A percentile compares a stretch with the other conserved stretches of the same genome.
Evolutionary conservation across 164 flowering plant genomes (phyloP).

Genomic region (Dillenia suffruticosa): DNA sequence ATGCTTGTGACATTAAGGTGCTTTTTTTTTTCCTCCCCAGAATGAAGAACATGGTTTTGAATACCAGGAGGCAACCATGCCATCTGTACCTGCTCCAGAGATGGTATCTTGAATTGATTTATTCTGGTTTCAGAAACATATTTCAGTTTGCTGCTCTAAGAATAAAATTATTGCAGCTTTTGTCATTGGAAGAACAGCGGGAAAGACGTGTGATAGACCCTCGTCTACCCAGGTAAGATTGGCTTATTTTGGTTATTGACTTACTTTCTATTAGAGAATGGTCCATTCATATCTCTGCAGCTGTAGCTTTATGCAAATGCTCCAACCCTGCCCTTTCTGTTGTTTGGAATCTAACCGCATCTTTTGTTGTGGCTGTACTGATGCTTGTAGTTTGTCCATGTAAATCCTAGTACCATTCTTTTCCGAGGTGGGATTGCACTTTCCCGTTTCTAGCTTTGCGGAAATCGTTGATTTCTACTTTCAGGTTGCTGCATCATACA

Average conservation of each 20-base stretch:
- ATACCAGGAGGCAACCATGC: conserved; percentile 75
- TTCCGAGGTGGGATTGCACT: too few species aligned
- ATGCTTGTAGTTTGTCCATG: too few species aligned
- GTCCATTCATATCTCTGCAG: too few species aligned
- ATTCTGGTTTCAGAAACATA: background rate
- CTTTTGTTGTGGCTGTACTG: too few species aligned
- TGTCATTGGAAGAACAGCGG: conserved; percentile 75
- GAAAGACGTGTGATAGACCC: conserved; percentile 82
- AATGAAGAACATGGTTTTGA: conserved; percentile 77
- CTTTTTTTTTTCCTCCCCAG: conserved; percentile 38
- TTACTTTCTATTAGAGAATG: too few species aligned
- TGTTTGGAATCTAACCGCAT: too few species aligned
- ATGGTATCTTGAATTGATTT: conserved; percentile 32
- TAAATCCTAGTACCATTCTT: too few species aligned
- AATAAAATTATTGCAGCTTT: conserved; percentile 54
- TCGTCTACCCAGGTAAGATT: conserved; percentile 67
- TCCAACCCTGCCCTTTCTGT: too few species aligned
- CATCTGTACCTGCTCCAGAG: conserved; percentile 80
- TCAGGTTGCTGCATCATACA: too few species aligned
- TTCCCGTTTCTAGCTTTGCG: too few species aligned
- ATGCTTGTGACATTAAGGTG: conserved; percentile 2
- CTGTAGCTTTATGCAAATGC: too few species aligned
- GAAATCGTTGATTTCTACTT: too few species aligned
- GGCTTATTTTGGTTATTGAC: background rate
- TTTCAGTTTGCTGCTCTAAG: background rate